Conservation (phyloP, 1,284 basidiomycete species). For the Neotropicomus parvogracilis region DNA sequence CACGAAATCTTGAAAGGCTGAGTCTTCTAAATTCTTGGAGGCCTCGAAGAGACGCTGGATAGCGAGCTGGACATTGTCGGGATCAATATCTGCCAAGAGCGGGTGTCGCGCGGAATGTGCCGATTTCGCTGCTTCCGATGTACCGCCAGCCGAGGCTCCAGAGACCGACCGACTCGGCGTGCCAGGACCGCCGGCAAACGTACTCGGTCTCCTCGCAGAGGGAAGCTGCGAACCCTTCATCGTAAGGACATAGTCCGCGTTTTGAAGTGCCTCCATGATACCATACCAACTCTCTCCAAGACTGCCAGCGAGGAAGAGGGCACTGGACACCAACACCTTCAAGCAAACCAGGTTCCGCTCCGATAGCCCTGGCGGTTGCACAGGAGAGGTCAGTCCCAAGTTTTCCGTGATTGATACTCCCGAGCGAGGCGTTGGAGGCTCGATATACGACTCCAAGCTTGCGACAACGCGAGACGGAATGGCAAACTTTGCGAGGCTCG, state of each 20-base stretch:
- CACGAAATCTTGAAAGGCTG: constrained; percentile 80
- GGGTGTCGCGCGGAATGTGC: constrained; percentile 44
- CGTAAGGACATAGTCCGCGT: constrained; percentile 85
- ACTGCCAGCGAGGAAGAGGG: constrained; percentile 79
- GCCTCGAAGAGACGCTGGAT: constrained; percentile 84
- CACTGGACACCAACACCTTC: constrained; percentile 76
- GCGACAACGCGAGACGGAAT: constrained; percentile 87
- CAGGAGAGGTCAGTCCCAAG: constrained; percentile 54
- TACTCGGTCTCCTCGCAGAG: constrained; percentile 35
- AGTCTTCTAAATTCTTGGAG: constrained; percentile 78
- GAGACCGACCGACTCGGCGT: constrained; percentile 39
- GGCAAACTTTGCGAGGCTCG: constrained; percentile 80
- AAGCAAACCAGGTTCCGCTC: constrained; percentile 90
- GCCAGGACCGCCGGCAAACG: constrained; percentile 32
- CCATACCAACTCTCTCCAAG: constrained; percentile 89
- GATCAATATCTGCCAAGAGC: constrained; percentile 69
- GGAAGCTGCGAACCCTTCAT: constrained; percentile 44
- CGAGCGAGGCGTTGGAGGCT: constrained; percentile 63
- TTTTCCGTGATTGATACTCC: constrained; percentile 65
- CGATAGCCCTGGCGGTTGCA: constrained; percentile 70
- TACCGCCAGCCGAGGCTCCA: constrained; percentile 16
- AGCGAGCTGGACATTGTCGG: constrained; percentile 65
- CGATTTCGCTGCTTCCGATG: constrained; percentile 24
- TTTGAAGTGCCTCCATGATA: constrained; percentile 86
- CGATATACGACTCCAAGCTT: constrained; percentile 70